Evolutionary conservation across 306 rosid species (phyloP).

Genomic region (Casuarina glauca): DNA sequence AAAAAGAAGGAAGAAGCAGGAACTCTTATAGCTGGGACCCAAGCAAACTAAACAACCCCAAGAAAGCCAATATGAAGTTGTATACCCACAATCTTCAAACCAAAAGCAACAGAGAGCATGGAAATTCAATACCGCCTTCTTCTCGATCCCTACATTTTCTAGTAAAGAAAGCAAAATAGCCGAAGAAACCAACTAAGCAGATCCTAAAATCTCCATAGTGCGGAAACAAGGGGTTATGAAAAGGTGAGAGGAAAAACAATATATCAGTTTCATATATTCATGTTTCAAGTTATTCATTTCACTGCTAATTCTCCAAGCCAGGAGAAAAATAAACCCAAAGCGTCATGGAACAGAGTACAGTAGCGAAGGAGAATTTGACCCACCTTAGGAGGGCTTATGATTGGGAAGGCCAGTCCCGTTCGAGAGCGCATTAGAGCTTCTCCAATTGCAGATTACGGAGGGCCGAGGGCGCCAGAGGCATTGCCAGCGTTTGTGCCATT

Average conservation of each 20-base stretch:
- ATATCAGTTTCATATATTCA: neutral
- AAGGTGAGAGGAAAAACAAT: neutral
- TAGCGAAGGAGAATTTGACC: neutral
- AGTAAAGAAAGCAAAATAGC: neutral
- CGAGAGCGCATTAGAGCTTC: slow-evolving; percentile 34
- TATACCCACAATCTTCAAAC: neutral
- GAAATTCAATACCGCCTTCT: neutral
- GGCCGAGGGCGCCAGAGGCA: slow-evolving; percentile 73
- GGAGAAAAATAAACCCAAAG: neutral
- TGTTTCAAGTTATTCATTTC: neutral
- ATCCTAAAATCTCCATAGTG: neutral
- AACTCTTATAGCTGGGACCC: neutral
- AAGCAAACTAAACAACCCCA: neutral
- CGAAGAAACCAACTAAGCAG: neutral
- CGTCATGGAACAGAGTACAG: neutral
- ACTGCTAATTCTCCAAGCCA: neutral
- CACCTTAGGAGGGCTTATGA: slow-evolving; percentile 52
- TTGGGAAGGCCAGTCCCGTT: slow-evolving; percentile 46
- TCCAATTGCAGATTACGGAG: slow-evolving; percentile 51
- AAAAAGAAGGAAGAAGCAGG: neutral
- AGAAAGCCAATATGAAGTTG: neutral
- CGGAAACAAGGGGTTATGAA: neutral
- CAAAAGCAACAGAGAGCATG: neutral
- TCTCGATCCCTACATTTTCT: neutral
- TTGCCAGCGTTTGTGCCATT: slow-evolving; percentile 78